Base-by-base conservation (phyloP, 805 yeast genomes). In the Saturnispora ahearnii region DNA sequence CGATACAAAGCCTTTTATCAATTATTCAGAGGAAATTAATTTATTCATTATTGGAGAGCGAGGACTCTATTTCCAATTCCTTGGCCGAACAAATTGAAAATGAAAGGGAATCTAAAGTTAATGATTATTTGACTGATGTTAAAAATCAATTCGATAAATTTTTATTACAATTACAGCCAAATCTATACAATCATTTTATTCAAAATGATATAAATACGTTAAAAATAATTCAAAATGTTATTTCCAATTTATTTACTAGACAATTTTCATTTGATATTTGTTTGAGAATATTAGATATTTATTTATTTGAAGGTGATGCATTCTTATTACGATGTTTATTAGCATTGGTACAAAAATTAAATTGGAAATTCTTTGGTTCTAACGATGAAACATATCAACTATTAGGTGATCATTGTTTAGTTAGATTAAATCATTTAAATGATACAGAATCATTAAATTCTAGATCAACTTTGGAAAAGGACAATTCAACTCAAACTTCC, bases 271-370 rank as follows among this genome's bases (percentile, higher is more conserved):
- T 77, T 44, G 82, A 80, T 32, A 62, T 73, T 1, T 61, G 76
- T 7, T 65, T 72, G 26, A 71, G 79, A 13, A 55, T 83, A 6
- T 57, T 84, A 53, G 90, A 84, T 59, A 67, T 82, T 5, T 73
- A 72, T 59, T 60, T 81, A 10, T 81, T 81, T 59, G 87, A 82
- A 59, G 81, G 82, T 7, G 85, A 78, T 55, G 63, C 73, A 1
- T 70, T 81, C 54, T 59, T 83, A 45, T 63, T 79, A 41, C 70
- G 83, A 21, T 71, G 74, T 10, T 67, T 76, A 2, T 61, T 83
- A n/a, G 84, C 79, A 0, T 60, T 81, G 12, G 59, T 84, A 41
- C 68, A 70, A 24, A 67, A 69, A 40, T 64, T 77, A 18, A 76
- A 74, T 43, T 76, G 71, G 51, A 75, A 74, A 56, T 67, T 82